Evolutionary conservation across 2,329 filamentous ascomycete genomes (phyloP).

Genomic region (Westerdykella aurantiaca): DNA sequence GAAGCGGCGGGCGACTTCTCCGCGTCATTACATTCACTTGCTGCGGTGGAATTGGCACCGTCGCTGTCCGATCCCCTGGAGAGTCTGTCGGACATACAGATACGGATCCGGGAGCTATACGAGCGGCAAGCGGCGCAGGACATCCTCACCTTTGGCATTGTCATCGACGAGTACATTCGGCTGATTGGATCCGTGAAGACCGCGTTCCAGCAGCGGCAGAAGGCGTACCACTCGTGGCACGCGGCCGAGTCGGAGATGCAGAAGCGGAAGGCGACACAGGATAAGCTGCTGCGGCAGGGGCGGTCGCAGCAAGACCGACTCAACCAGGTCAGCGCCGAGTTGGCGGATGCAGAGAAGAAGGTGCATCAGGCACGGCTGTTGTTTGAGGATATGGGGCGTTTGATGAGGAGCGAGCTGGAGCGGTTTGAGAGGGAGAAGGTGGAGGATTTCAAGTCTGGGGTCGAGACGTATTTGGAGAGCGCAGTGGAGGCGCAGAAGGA

Average conservation of each 20-base stretch:
- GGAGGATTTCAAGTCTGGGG: conserved; percentile 96
- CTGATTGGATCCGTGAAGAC: conserved; percentile 93
- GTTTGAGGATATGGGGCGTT: conserved; percentile 94
- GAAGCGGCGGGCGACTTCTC: conserved; percentile 94
- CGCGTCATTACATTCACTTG: conserved; percentile 83
- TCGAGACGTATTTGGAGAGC: conserved; percentile 95
- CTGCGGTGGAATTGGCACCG: conserved; percentile 86
- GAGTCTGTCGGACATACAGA: conserved; percentile 84
- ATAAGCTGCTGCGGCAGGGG: conserved; percentile 91
- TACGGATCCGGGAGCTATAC: conserved; percentile 91
- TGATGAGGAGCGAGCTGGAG: conserved; percentile 88
- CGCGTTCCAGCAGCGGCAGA: conserved; percentile 86
- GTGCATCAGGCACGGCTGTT: conserved; percentile 83
- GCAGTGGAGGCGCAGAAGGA: conserved; percentile 98
- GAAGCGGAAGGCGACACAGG: conserved; percentile 82
- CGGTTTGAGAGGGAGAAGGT: conserved; percentile 96
- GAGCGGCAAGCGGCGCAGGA: conserved; percentile 96
- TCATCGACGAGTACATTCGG: conserved; percentile 96
- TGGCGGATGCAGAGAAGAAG: conserved; percentile 88
- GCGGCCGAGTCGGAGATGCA: conserved; percentile 80
- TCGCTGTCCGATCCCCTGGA: conserved; percentile 83
- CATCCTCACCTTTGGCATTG: conserved; percentile 90
- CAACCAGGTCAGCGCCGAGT: conserved; percentile 86
- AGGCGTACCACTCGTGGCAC: conserved; percentile 94
- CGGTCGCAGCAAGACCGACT: conserved; percentile 93